Percentiles rank a stretch among this genome's conserved stretches.
Evolutionary conservation across 768 basidiomycete genomes (phyloP).

Genomic region (Leccinum incarnatum): DNA sequence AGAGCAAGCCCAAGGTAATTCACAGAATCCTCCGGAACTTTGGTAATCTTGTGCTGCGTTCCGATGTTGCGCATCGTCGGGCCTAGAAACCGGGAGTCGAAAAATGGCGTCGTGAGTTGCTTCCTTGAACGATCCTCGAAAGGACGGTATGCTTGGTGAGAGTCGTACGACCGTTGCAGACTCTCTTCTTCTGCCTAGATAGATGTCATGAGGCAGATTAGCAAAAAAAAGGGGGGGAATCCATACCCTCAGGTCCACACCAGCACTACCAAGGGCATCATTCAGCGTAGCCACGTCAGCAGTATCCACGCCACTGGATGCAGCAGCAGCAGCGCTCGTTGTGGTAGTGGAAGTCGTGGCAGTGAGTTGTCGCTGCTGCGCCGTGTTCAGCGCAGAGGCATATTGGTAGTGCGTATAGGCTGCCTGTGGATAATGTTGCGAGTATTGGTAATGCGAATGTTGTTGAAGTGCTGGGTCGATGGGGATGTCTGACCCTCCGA

Average conservation of each 20-base stretch:
- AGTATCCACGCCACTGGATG: slow-evolving; percentile 48
- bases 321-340: slow-evolving; percentile 21
- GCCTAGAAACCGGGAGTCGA: slow-evolving; percentile 65
- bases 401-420: slow-evolving; percentile 45
- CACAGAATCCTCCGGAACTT: slow-evolving; percentile 66
- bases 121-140: slow-evolving; percentile 80
- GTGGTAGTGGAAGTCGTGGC: slow-evolving; percentile 16
- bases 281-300: slow-evolving; percentile 76
- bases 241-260: slow-evolving; percentile 77
- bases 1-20: slow-evolving; percentile 80
- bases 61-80: slow-evolving; percentile 67
- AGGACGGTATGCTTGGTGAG: slow-evolving; percentile 58
- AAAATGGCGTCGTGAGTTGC: slow-evolving; percentile 66
- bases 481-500: slow-evolving; percentile 47
- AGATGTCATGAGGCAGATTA: background rate
- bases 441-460: slow-evolving; percentile 48
- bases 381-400: slow-evolving; percentile 28
- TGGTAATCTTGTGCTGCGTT: slow-evolving; percentile 64
- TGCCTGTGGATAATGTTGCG: slow-evolving; percentile 37
- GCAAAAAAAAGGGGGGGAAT: background rate
- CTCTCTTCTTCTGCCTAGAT: slow-evolving; percentile 84
- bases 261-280: slow-evolving; percentile 82
- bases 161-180: slow-evolving; percentile 63
- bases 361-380: slow-evolving; percentile 25
- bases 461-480: slow-evolving; percentile 70